These are phyloP conservation scores for Hypoxylon lienhwacheense DNA, from an alignment of 495 filamentous ascomycete species.

Conservation along the genomic window DNA sequence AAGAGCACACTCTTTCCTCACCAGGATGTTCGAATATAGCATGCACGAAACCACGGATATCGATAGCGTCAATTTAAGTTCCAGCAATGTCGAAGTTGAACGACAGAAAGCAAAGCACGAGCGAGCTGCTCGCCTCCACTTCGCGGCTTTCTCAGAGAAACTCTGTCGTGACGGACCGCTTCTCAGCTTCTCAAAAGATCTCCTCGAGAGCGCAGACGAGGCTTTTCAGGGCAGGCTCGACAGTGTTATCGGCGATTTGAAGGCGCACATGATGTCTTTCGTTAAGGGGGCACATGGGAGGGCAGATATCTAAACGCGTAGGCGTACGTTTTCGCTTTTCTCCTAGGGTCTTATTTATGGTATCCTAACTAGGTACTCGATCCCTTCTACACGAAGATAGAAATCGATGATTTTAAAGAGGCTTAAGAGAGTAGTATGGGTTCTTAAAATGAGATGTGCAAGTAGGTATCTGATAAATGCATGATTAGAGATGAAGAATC, in stretches of 20 bases:
- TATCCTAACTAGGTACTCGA: no score
- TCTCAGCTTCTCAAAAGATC: neutral
- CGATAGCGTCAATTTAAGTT: neutral
- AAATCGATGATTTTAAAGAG: no score
- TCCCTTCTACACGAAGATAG: no score
- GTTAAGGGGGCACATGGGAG: no score
- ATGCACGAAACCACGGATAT: neutral
- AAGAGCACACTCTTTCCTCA: neutral
- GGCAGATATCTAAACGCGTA: no score
- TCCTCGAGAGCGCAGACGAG: neutral
- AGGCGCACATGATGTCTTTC: neutral
- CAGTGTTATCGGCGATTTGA: neutral
- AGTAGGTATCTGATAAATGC: no score
- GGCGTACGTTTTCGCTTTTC: no score
- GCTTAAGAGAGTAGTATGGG: no score
- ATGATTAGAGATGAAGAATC: no score
- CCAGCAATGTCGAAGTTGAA: neutral
- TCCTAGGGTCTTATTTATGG: no score
- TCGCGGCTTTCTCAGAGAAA: neutral
- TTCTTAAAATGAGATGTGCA: no score
- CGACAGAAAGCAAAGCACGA: neutral
- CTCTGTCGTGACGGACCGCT: neutral
- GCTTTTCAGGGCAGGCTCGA: neutral
- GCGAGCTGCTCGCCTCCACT: neutral
- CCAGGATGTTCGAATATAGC: neutral